Evolutionary conservation across 2,329 filamentous ascomycete genomes (phyloP).

Genomic region (Xylogone sp.): DNA sequence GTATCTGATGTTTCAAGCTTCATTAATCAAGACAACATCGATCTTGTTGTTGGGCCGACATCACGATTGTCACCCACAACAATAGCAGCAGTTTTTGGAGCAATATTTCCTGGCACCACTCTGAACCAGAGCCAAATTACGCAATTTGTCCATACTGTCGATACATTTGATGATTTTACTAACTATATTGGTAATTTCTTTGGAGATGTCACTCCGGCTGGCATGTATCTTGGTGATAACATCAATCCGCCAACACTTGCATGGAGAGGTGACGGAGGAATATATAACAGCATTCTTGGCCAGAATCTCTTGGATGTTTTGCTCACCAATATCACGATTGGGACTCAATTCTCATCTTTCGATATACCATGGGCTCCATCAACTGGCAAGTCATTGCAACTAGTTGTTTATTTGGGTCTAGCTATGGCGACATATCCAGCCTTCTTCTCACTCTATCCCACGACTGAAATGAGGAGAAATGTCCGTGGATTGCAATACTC

Average conservation of each 20-base stretch:
- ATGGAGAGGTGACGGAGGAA: conserved; percentile 61
- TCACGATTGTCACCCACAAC: conserved; percentile 33
- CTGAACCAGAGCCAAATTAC: conserved; percentile 12
- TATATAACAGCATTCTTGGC: conserved; percentile 54
- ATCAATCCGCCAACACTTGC: conserved; percentile 61
- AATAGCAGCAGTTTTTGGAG: conserved; percentile 15
- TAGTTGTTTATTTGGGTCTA: conserved; percentile 78
- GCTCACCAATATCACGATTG: conserved; percentile 64
- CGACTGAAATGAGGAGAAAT: conserved; percentile 73
- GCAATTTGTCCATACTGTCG: conserved; percentile 37
- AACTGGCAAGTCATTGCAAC: conserved; percentile 70
- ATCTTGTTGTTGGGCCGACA: conserved; percentile 39
- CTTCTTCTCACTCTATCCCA: conserved; percentile 86
- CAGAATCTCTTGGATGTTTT: conserved; percentile 66
- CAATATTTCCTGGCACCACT: conserved; percentile 18
- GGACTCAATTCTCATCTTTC: conserved; percentile 70
- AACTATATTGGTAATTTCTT: conserved; percentile 59
- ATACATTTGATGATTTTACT: conserved; percentile 66
- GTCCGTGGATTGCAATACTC: conserved; percentile 87
- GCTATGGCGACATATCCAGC: conserved; percentile 76
- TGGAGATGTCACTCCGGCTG: conserved; percentile 70
- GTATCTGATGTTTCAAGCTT: conserved; percentile 28
- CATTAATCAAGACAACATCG: conserved; percentile 13
- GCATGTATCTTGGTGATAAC: conserved; percentile 68
- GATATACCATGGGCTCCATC: conserved; percentile 67